Conservation (phyloP, 139 green algal species). For the Volvox reticuliferus region DNA sequence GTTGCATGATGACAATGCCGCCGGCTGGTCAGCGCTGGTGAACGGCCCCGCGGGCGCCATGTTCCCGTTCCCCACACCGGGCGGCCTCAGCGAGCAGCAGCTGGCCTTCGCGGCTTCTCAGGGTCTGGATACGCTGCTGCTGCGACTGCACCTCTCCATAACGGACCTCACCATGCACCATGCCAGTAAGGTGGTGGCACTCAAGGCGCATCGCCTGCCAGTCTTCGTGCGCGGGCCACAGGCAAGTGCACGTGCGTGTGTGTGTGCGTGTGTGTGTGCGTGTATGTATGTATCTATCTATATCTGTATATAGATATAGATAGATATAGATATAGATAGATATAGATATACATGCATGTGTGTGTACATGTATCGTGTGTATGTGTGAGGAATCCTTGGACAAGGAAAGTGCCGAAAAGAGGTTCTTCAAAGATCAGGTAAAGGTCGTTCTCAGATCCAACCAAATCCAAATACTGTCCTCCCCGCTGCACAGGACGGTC, state of each 20-base stretch:
- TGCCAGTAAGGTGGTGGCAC: conserved; percentile 28
- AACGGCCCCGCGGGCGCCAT: not conserved
- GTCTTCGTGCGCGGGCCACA: not conserved
- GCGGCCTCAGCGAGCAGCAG: not conserved
- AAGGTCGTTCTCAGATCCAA: no score
- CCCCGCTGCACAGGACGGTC: conserved; percentile 4
- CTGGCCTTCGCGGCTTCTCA: conserved; percentile 26
- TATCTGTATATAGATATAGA: no score
- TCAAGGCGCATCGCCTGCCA: conserved; percentile 9
- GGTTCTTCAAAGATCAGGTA: no score
- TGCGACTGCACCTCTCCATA: conserved; percentile 44
- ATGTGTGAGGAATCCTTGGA: no score
- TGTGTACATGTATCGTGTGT: no score
- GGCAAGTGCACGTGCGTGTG: not conserved
- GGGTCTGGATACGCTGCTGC: conserved; percentile 33
- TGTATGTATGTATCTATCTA: no score
- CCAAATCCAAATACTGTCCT: not conserved
- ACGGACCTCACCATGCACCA: conserved; percentile 47
- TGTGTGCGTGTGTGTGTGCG: no score
- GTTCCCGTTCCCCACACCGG: not conserved
- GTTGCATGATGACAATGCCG: not conserved
- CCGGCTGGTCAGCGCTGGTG: not conserved
- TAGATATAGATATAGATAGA: no score
- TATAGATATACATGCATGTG: no score
- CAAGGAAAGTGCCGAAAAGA: no score